Evolutionary conservation across 805 yeast species (phyloP).

Genomic region (Candida schatavii): DNA sequence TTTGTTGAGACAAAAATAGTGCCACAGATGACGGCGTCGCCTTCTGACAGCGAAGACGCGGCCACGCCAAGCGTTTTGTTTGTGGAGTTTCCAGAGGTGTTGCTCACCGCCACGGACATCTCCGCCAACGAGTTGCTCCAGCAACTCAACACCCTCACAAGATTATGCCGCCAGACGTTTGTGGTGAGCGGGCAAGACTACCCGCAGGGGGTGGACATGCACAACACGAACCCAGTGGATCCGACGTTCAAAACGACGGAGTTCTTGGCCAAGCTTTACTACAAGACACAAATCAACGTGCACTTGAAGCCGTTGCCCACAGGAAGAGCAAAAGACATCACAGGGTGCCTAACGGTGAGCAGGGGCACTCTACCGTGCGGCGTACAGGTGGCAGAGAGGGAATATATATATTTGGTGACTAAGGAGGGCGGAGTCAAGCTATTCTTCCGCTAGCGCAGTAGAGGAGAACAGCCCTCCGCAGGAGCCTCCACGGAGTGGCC

Average conservation of each 20-base stretch:
- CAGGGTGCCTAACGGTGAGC: slow-evolving; percentile 65
- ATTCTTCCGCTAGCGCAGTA: slow-evolving; percentile 39
- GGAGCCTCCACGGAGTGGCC: too few species aligned
- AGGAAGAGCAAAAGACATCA: slow-evolving; percentile 78
- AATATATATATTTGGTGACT: slow-evolving; percentile 57
- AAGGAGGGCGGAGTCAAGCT: slow-evolving; percentile 51
- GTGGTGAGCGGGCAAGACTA: slow-evolving; percentile 37
- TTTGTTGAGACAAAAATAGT: slow-evolving; percentile 16
- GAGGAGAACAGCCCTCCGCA: too few species aligned
- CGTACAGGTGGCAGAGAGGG: slow-evolving; percentile 48
- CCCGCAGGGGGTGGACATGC: slow-evolving; percentile 32
- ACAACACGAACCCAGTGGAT: slow-evolving; percentile 16
- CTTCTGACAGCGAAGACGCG: too few species aligned
- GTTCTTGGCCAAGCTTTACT: slow-evolving; percentile 46
- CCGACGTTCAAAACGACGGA: slow-evolving; percentile 45
- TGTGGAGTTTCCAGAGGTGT: slow-evolving; percentile 47
- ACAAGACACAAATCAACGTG: slow-evolving; percentile 52
- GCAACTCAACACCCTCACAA: slow-evolving; percentile 32
- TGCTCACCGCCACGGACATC: slow-evolving; percentile 41
- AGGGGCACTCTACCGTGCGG: slow-evolving; percentile 49
- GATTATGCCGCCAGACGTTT: slow-evolving; percentile 29
- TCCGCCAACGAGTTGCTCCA: slow-evolving; percentile 32
- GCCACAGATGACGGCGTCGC: slow-evolving; percentile 7
- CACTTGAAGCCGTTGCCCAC: slow-evolving; percentile 66
- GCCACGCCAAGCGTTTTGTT: slow-evolving; percentile 33